Evolutionary conservation across 140 eudicot species (phyloP).

Genomic region (Cichorium intybus): DNA sequence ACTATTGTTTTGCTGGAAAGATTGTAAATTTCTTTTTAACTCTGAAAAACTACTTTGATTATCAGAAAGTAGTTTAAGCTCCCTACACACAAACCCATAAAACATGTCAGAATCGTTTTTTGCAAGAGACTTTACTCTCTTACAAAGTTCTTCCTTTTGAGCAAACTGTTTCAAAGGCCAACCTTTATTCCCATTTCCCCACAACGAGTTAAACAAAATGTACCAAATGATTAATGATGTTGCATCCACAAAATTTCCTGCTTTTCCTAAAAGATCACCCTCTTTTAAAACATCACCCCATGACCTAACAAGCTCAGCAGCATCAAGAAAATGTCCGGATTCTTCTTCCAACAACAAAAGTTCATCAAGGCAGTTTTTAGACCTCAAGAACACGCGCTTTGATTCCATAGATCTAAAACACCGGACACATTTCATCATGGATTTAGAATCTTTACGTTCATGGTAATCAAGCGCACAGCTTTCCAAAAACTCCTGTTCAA

Average conservation of each 20-base stretch:
- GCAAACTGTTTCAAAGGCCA: too few relatives aligned
- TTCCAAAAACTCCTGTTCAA: slow-evolving; percentile 45
- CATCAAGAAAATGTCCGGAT: slow-evolving; percentile 36
- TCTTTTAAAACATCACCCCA: slow-evolving; percentile 40
- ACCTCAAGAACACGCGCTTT: slow-evolving; percentile 39
- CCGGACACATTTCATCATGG: slow-evolving; percentile 48
- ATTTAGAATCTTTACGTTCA: slow-evolving; percentile 13
- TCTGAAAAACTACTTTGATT: slow-evolving; percentile 22
- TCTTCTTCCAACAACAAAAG: too few relatives aligned
- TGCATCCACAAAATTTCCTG: slow-evolving; percentile 27
- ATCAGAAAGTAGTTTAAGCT: slow-evolving; percentile 30
- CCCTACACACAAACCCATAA: slow-evolving; percentile 26
- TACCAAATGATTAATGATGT: slow-evolving; percentile 22
- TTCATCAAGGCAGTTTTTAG: slow-evolving; percentile 33
- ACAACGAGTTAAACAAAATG: slow-evolving; percentile 28
- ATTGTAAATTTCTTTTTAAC: slow-evolving; percentile 18
- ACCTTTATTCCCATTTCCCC: slow-evolving; percentile 36
- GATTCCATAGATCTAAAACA: slow-evolving; percentile 37
- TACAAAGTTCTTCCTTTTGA: too few relatives aligned
- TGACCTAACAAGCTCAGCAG: slow-evolving; percentile 43
- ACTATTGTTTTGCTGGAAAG: slow-evolving; percentile 14
- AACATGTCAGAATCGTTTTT: slow-evolving; percentile 13
- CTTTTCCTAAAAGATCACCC: slow-evolving; percentile 49
- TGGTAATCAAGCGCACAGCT: slow-evolving; percentile 36
- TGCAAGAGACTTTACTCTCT: slow-evolving; percentile 33